A percentile compares a stretch with the other conserved stretches of the same genome.
Evolutionary conservation across 2,329 filamentous ascomycete genomes (phyloP).

Genomic region (Capronia americana): DNA sequence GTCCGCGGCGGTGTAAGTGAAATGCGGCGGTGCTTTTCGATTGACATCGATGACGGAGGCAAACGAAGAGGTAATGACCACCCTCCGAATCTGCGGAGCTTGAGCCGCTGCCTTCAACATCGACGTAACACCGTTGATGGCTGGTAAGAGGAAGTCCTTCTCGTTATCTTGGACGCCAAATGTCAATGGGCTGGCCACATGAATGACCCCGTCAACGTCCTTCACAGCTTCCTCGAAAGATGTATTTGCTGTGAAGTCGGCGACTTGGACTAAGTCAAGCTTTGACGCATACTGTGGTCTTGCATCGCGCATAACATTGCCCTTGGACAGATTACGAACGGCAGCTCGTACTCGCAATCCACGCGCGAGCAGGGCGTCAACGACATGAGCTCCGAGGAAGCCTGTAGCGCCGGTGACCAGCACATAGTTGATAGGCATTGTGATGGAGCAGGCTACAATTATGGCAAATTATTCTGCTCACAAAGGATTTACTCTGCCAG

Average conservation of each 20-base stretch:
- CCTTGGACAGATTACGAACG: constrained; percentile 29
- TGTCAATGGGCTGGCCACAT: constrained; percentile 76
- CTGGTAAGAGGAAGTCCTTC: constrained; percentile 64
- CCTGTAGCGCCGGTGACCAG: neutral
- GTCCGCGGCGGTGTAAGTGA: constrained; percentile 46
- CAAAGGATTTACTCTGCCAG: neutral
- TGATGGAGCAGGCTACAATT: neutral
- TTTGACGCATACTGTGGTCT: constrained; percentile 44
- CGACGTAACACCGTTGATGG: constrained; percentile 63
- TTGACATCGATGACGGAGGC: constrained; percentile 66
- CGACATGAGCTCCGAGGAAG: neutral
- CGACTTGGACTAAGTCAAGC: constrained; percentile 32
- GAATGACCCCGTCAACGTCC: constrained; percentile 74
- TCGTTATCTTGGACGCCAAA: constrained; percentile 73
- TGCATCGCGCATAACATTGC: constrained; percentile 25
- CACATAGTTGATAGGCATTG: neutral
- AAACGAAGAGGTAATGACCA: constrained; percentile 69
- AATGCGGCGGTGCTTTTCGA: constrained; percentile 39
- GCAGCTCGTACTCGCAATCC: constrained; percentile 34
- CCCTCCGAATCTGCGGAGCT: constrained; percentile 28
- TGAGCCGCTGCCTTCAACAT: constrained; percentile 67
- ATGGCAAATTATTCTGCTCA: neutral
- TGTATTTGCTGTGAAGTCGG: constrained; percentile 52
- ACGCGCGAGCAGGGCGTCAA: constrained; percentile 24
- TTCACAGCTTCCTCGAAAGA: constrained; percentile 71